Base-by-base conservation (phyloP, 192 early-diverging fungal genomes). In the Phycomyces nitens region DNA sequence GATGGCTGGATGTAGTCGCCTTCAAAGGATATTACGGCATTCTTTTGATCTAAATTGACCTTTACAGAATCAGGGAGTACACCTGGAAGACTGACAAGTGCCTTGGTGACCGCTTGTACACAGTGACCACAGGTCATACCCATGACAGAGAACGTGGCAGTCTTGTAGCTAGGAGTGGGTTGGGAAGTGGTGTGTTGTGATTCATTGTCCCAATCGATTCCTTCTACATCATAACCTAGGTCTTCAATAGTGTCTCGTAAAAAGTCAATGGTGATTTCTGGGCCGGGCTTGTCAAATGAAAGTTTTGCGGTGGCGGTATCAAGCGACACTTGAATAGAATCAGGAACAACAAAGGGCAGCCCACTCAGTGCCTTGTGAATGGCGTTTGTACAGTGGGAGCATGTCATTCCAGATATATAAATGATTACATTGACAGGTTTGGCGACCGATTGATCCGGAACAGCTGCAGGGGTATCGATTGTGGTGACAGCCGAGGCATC, bases 71-170 rank as follows among this genome's bases (percentile, higher is more conserved):
- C 72, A 3, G 70, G 34, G 8, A 81, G 56, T 7, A 92, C 80
- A 1, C 90, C 83, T 27, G 76, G 67, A 7, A 88, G 22, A 5
- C 20, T 11, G 15, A 49, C 55, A 12, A 93, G 76, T 5, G 81
- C 72, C 12, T 68, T 69, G 38, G 83, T 84, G 20, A 96, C 84
- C 1, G 89, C 75, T 8, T 78, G 70, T 27, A 95, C 93, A 65
- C 95, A 98, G 18, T 89, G 87, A 3, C 82, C 78, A 57, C 95
- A 98, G 0, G 94, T 92, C 87, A 98, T 89, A 8, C 95, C 95
- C 0, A 78, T 68, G 42, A 94, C 71, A 22, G 80, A 71, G 20
- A 94, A 64, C 27, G 69, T 68, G 23, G 82, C 65, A 62, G 77
- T 78, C 11, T 38, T 57, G 20, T 43, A 21, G 22, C 24, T 26